phyloP scores from a whole-genome alignment of 2,329 filamentous ascomycete species.

The Cytospora leucostoma region DNA sequence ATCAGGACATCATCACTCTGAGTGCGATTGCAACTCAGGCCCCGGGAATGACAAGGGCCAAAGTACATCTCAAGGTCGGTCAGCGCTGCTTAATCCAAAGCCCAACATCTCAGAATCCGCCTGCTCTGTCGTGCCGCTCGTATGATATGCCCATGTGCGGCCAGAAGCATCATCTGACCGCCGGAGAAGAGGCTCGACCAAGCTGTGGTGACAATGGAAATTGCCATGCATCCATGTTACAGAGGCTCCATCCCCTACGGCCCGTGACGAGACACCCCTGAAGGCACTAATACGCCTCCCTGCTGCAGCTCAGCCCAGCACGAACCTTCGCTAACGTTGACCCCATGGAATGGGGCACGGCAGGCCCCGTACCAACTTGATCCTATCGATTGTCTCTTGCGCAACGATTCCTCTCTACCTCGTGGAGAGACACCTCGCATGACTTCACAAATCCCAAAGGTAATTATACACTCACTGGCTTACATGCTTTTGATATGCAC shows the following conservation, averaged over 20 bases:
- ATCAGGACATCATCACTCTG: conserved; percentile 12
- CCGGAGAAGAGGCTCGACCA: conserved; percentile 12
- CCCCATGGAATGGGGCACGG: conserved; percentile 22
- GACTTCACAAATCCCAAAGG: conserved; percentile 50
- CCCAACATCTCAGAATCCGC: conserved; percentile 2
- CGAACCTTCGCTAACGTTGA: conserved; percentile 26
- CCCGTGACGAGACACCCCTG: conserved; percentile 24
- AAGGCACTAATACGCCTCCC: conserved; percentile 24
- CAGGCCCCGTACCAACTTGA: conserved; percentile 34
- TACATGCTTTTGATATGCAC: not conserved
- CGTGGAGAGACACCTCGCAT: conserved; percentile 44
- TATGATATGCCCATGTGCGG: conserved; percentile 21
- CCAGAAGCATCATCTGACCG: conserved; percentile 16
- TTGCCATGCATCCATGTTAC: conserved; percentile 21
- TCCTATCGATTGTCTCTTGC: conserved; percentile 33
- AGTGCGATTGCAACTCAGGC: conserved; percentile 22
- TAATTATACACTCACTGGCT: conserved; percentile 32
- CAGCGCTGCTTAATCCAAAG: conserved; percentile 20
- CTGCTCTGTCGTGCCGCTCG: conserved; percentile 22
- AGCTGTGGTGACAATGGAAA: conserved; percentile 10
- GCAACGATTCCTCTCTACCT: conserved; percentile 39
- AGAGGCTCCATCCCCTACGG: conserved; percentile 25
- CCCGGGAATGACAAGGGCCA: conserved; percentile 28
- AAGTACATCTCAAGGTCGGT: conserved; percentile 28
- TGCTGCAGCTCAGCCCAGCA: conserved; percentile 26